Base-by-base conservation (phyloP, 2,329 filamentous ascomycete species). In the Hypoxylon sp. region DNA sequence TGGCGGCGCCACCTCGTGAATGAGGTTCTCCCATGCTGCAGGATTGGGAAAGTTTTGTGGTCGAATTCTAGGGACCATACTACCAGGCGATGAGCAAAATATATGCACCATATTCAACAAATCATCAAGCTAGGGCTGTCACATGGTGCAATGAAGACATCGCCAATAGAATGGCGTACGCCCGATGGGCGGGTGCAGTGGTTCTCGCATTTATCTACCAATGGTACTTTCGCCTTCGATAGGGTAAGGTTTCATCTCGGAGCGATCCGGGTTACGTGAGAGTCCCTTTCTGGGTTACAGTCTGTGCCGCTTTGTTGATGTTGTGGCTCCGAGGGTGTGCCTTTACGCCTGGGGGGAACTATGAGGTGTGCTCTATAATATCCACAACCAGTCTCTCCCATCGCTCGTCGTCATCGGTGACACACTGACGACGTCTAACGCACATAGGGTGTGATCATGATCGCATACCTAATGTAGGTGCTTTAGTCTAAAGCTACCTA, bases 61-160 rank as follows among this genome's bases (percentile, higher is more conserved):
- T 62, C 45, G 34, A 53, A 46, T 58, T 50, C 61, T 71, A 58
- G 52, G 25, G 39, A 34, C 54, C 61, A 60, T 29, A 43, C 46
- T 52, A 60, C 64, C 9, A 63, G 41, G 67, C 63, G 67, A 67
- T 71, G 67, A 67, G 61, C 61, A 41, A 53, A 41, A 58, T 60
- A 63, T 39, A 55, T 50, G 16, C 48, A 52, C 48, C 34, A 39
- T 39, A 54, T 58, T 43, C 45, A 56, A 50, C 66, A 63, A 70
- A 69, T 69, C 58, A 65, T 57, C 23, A 16, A 43, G 46, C 37
- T 19, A 34, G 39, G 41, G 43, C 41, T 14, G 43, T 66, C 59
- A 63, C 63, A 66, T 66, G 47, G 55, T 51, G n/a, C 37, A 32
- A 60, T 25, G 43, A 59, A 29, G 45, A 43, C 29, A 60, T 65